phyloP scores from a whole-genome alignment of 2,329 filamentous ascomycete genomes.

The Dryadomyces quercivorus region DNA sequence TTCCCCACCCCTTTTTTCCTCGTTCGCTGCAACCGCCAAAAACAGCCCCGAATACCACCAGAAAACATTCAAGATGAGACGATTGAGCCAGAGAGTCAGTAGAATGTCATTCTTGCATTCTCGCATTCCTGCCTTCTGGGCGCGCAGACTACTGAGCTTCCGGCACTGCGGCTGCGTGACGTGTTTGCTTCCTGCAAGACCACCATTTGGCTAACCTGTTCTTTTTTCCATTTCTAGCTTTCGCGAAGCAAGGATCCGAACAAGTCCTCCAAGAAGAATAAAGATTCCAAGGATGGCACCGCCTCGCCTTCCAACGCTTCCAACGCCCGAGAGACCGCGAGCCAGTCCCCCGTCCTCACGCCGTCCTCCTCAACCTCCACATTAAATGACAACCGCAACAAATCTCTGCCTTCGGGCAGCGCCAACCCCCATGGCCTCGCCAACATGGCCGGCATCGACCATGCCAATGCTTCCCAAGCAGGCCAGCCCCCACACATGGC shows the following conservation, averaged over 20 bases:
- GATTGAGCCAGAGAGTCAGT: slow-evolving; percentile 92
- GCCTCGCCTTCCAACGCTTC: slow-evolving; percentile 61
- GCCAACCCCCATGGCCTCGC: slow-evolving; percentile 30
- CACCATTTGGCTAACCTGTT: slow-evolving; percentile 2
- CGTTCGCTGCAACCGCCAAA: neutral
- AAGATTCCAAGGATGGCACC: slow-evolving; percentile 62
- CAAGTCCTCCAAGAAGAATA: slow-evolving; percentile 71
- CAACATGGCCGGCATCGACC: slow-evolving; percentile 6
- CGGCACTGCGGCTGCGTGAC: neutral
- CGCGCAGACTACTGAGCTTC: neutral
- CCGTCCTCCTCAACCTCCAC: slow-evolving; percentile 84
- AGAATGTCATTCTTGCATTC: slow-evolving; percentile 12
- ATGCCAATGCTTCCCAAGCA: slow-evolving; percentile 8
- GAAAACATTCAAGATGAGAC: slow-evolving; percentile 58
- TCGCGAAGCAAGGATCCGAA: slow-evolving; percentile 78
- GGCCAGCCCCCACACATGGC: slow-evolving; percentile 27
- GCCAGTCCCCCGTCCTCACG: slow-evolving; percentile 55
- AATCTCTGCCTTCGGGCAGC: slow-evolving; percentile 54
- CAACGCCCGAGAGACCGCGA: slow-evolving; percentile 34
- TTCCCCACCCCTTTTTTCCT: neutral
- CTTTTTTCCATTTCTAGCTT: slow-evolving; percentile 45
- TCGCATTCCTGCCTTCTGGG: neutral
- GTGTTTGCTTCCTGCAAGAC: neutral
- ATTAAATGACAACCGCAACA: slow-evolving; percentile 74
- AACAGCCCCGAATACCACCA: neutral